These are phyloP conservation scores for Fusarium sp. DNA, from an alignment of 2,329 filamentous ascomycete species.

Conservation along the genomic window DNA sequence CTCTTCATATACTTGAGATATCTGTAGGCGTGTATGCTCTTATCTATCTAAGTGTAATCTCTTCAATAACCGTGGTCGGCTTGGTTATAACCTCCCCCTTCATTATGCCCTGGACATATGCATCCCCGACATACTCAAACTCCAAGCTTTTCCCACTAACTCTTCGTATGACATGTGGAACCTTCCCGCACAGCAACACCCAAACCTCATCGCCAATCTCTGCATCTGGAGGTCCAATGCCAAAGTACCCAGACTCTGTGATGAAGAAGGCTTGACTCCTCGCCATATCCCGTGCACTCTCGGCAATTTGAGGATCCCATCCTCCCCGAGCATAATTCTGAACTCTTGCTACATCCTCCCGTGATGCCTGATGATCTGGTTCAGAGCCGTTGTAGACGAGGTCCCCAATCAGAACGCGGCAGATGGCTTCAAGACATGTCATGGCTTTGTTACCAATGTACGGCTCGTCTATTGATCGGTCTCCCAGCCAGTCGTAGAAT, in stretches of 20 bases:
- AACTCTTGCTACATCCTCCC: background rate
- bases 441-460: background rate
- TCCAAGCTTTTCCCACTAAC: background rate
- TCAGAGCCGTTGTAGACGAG: background rate
- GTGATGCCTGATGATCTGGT: background rate
- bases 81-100: background rate
- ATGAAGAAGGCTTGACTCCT: background rate
- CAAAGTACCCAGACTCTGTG: background rate
- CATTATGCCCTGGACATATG: conserved; percentile 5
- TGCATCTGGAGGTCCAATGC: background rate
- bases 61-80: background rate
- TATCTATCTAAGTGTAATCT: background rate
- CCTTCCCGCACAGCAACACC: background rate
- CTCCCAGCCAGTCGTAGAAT: background rate
- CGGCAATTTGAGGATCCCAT: background rate
- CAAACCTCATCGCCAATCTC: background rate
- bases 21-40: accelerated
- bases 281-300: background rate
- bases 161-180: background rate
- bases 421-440: background rate
- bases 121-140: background rate
- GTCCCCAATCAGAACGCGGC: background rate
- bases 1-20: background rate
- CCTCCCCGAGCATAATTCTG: background rate
- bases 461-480: background rate